Evolutionary conservation across 139 green algal species (phyloP), one percentile per base, ranked within the genome.

Genomic region (Chlamydomonas applanata): DNA sequence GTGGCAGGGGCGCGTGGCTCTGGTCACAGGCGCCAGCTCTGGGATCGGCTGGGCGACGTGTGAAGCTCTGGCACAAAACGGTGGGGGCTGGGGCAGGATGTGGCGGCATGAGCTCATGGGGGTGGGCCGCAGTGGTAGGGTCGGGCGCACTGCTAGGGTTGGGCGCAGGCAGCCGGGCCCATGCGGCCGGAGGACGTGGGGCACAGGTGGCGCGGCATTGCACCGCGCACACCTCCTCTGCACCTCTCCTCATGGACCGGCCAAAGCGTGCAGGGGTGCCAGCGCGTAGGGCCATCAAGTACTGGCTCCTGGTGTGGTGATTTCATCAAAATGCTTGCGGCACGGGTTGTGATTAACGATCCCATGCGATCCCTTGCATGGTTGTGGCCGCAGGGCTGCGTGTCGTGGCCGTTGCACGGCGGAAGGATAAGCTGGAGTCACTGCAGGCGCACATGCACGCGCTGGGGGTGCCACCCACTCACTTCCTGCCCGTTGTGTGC

Each of bases 401-500:
- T 0, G 89, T 97, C 17, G 90, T 96, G 46, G 93, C 90, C 0
- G 83, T 96, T 16, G 90, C 90, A 16, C 76, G 89, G 56, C 83
- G 89, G 13, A 82, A 88, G 45, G 86, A 92, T 4, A 69, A 84
- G 61, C 83, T 97, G 69, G 89, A 97, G 76, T 76, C 85, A 53
- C 85, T 97, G 68, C 90, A 95, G 83, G 60, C 81, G 17, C 73
- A 77, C 32, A 80, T 94, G 53, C 74, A 89, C 33, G 72, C 62
- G 0, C 71, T 82, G 32, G 89, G 88, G 17, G 78, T 93, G 35
- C 73, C 85, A 17, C 76, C 82, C 4, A 67, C 73, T 2, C 82
- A 89, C 72, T 94, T 97, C 83, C 83, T 97, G 69, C 92, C 92
- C 0, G 87, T 96, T 9, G 90, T 95, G 36, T 93, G 88, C 71